Percentiles rank a stretch among this genome's conserved stretches.
phyloP scores from a whole-genome alignment of 2,329 filamentous ascomycete genomes.

The Apiospora saccharicola region DNA sequence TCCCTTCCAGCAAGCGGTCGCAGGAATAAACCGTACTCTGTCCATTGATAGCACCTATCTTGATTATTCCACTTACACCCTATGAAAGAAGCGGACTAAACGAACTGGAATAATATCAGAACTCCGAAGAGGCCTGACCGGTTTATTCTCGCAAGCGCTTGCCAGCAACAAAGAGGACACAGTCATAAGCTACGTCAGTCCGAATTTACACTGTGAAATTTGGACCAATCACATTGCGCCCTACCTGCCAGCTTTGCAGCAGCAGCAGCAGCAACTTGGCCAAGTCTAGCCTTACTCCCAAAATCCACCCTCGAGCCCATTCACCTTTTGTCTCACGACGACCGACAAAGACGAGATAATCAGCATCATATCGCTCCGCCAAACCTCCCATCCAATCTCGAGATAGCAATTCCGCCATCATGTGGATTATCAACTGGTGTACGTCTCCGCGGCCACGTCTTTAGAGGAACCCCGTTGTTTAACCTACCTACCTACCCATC shows the following conservation, averaged over 20 bases:
- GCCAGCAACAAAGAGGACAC: neutral
- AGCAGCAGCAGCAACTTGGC: neutral
- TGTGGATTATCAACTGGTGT: constrained; percentile 99
- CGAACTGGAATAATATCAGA: no score
- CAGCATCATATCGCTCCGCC: constrained; percentile 4
- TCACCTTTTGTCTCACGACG: constrained; percentile 16
- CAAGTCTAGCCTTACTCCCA: constrained; percentile 1
- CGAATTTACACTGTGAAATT: neutral
- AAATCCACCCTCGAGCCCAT: constrained; percentile 13
- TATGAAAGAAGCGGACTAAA: no score
- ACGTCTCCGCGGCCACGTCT: constrained; percentile 51
- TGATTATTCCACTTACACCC: no score
- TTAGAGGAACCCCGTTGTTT: constrained; percentile 22
- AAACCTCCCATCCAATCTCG: neutral
- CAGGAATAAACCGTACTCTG: no score
- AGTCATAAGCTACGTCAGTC: neutral
- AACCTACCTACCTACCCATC: constrained; percentile 21
- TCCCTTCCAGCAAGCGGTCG: neutral
- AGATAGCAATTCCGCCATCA: constrained; percentile 50
- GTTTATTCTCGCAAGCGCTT: no score
- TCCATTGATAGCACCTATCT: no score
- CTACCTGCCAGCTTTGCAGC: constrained; percentile 2
- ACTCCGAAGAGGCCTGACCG: no score
- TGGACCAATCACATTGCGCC: neutral
- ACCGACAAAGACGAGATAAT: neutral